These are phyloP conservation scores for Fagopyrum tataricum DNA, from an alignment of 148 eudicot species.

Conservation along the genomic window DNA sequence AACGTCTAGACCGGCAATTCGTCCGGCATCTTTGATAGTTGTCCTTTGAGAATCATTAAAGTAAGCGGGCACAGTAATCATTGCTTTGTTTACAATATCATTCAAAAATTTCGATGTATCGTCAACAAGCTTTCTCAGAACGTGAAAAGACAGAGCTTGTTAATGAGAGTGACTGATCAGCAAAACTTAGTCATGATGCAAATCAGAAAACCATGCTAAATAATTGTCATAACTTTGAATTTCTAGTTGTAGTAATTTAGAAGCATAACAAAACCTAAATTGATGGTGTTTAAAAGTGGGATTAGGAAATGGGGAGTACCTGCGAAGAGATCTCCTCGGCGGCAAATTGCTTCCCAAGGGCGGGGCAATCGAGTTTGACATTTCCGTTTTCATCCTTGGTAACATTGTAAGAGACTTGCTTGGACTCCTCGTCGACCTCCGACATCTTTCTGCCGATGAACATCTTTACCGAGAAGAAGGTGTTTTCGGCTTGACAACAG, in stretches of 20 bases:
- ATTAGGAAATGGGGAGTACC: slow-evolving; percentile 20
- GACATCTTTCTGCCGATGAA: slow-evolving; percentile 38
- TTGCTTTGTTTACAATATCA: slow-evolving; percentile 62
- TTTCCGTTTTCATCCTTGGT: slow-evolving; percentile 67
- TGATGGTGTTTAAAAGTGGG: neutral
- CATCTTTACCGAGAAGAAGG: slow-evolving; percentile 37
- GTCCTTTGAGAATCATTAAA: slow-evolving; percentile 79
- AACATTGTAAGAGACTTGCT: slow-evolving; percentile 61
- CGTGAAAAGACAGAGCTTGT: slow-evolving; percentile 20
- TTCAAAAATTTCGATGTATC: slow-evolving; percentile 72
- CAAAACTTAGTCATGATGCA: too few relatives aligned
- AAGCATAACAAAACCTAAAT: too few relatives aligned
- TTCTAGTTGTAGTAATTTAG: too few relatives aligned
- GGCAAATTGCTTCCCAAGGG: slow-evolving; percentile 42
- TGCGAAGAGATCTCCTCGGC: slow-evolving; percentile 76
- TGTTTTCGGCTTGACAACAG: slow-evolving; percentile 49
- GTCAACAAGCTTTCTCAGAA: slow-evolving; percentile 69
- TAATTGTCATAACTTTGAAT: neutral
- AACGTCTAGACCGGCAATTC: slow-evolving; percentile 66
- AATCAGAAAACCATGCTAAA: too few relatives aligned
- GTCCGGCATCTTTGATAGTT: slow-evolving; percentile 66
- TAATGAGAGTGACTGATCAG: too few relatives aligned
- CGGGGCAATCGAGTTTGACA: slow-evolving; percentile 39
- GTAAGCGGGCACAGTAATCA: slow-evolving; percentile 67
- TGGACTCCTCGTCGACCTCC: slow-evolving; percentile 61